Percentiles rank a stretch among this genome's conserved stretches.
Conservation (phyloP, 768 basidiomycete genomes). For the Russula dissimulans region DNA sequence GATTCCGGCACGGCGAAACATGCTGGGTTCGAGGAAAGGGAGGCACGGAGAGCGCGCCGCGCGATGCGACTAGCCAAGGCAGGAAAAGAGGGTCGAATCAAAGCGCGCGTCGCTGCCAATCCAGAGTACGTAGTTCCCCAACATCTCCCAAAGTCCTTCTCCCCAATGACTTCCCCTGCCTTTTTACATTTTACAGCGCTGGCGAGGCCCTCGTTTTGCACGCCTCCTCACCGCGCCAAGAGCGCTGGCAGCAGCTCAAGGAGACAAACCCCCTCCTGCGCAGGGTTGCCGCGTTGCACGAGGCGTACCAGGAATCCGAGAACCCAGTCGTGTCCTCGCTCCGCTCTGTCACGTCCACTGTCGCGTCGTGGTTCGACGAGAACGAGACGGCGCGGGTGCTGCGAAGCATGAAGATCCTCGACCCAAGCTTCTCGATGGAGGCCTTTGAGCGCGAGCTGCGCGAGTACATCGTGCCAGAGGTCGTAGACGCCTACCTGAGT, state of each 20-base stretch:
- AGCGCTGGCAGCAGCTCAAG: constrained; percentile 74
- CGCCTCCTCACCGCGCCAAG: constrained; percentile 68
- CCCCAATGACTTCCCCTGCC: not conserved
- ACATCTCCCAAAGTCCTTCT: no score
- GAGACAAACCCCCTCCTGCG: constrained; percentile 70
- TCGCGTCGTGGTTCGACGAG: constrained; percentile 92
- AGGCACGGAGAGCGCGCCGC: constrained; percentile 72
- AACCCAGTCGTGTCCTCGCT: constrained; percentile 76
- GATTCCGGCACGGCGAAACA: constrained; percentile 90
- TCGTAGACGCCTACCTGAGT: constrained; percentile 90
- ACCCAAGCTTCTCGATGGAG: constrained; percentile 82
- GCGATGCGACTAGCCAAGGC: constrained; percentile 78
- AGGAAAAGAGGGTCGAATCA: constrained; percentile 57
- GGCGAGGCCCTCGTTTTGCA: constrained; percentile 80
- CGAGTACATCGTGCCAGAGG: constrained; percentile 96
- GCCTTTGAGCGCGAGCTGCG: constrained; percentile 80
- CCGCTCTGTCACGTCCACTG: constrained; percentile 72
- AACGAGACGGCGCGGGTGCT: constrained; percentile 97
- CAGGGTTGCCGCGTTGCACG: constrained; percentile 45
- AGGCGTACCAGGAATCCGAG: constrained; percentile 86
- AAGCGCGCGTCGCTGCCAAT: constrained; percentile 55
- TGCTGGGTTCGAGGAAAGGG: constrained; percentile 94
- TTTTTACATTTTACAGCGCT: constrained; percentile 42
- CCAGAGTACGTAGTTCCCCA: constrained; percentile 55
- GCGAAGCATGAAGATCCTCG: constrained; percentile 76